phyloP scores from a whole-genome alignment of 257 asterid species.

The Scutellaria barbata region DNA sequence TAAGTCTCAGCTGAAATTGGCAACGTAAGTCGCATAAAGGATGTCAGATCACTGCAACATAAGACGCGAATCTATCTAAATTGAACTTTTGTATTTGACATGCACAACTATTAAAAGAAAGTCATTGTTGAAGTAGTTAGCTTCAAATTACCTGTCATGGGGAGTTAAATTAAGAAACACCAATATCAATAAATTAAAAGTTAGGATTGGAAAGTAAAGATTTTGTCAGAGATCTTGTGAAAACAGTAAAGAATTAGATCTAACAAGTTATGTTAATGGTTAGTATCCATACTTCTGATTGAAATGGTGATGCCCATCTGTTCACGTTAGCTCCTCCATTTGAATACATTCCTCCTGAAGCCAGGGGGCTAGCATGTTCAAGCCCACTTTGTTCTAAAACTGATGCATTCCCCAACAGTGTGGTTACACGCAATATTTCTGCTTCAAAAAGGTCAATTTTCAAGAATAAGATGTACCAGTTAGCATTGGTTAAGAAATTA shows the following conservation, averaged over 20 bases:
- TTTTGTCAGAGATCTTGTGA: constrained; percentile 51
- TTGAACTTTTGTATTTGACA: constrained; percentile 22
- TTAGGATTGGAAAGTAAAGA: constrained; percentile 42
- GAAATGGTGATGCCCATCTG: constrained; percentile 98
- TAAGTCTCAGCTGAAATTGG: constrained; percentile 29
- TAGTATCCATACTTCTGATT: constrained; percentile 99
- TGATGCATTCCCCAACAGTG: constrained; percentile 99
- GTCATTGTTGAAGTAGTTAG: constrained; percentile 57
- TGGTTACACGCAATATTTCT: constrained; percentile 99
- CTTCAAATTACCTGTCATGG: constrained; percentile 59
- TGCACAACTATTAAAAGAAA: constrained; percentile 39
- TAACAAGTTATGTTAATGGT: constrained; percentile 91
- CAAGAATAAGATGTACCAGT: constrained; percentile 98
- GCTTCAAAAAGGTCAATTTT: constrained; percentile 99
- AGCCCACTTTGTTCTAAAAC: constrained; percentile 99
- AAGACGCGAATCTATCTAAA: constrained; percentile 35
- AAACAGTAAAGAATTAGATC: constrained; percentile 67
- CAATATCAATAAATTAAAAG: constrained; percentile 42
- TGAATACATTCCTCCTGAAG: constrained; percentile 96
- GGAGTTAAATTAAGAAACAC: constrained; percentile 46
- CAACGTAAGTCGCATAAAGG: constrained; percentile 28
- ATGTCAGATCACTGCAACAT: constrained; percentile 38
- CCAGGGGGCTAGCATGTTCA: constrained; percentile 99
- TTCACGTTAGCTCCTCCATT: constrained; percentile 98
- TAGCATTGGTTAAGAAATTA: constrained; percentile 85